Evolutionary conservation across 1,284 basidiomycete genomes (phyloP).

Genomic region (Mixia osmundae): DNA sequence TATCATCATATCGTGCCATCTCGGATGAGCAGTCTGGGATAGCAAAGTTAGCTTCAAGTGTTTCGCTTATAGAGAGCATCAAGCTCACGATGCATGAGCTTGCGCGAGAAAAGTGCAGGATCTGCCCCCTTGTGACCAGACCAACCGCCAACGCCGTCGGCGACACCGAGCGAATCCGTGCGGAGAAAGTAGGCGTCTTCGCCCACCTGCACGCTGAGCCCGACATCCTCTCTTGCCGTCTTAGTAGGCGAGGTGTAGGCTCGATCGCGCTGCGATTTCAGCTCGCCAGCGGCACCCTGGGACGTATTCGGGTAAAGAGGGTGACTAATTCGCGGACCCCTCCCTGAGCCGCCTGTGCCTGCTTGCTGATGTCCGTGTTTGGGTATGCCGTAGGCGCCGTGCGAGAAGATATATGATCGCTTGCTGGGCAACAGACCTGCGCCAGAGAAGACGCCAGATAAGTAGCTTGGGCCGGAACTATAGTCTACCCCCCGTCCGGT

Average conservation of each 20-base stretch:
- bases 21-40: conserved; percentile 13
- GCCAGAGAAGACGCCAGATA: too few species aligned
- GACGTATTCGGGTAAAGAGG: not conserved
- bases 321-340: conserved; percentile 18
- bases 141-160: conserved; percentile 78
- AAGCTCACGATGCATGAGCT: conserved; percentile 46
- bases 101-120: conserved; percentile 57
- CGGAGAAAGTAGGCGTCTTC: conserved; percentile 68
- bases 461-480: too few species aligned
- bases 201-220: conserved; percentile 33
- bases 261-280: not conserved
- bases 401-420: too few species aligned
- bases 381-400: conserved; percentile 26
- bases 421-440: too few species aligned
- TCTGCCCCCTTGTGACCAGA: conserved; percentile 28
- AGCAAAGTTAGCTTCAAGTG: not conserved
- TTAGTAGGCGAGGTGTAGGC: not conserved
- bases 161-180: conserved; percentile 57
- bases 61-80: not conserved
- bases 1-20: conserved; percentile 14
- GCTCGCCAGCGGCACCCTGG: not conserved
- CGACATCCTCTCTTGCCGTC: not conserved
- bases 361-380: conserved; percentile 14
- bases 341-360: conserved; percentile 13
- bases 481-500: too few species aligned